Percentiles rank a stretch among this genome's conserved stretches.
Conservation (phyloP, 495 filamentous ascomycete genomes). For the Trichocladium uniseriatum region DNA sequence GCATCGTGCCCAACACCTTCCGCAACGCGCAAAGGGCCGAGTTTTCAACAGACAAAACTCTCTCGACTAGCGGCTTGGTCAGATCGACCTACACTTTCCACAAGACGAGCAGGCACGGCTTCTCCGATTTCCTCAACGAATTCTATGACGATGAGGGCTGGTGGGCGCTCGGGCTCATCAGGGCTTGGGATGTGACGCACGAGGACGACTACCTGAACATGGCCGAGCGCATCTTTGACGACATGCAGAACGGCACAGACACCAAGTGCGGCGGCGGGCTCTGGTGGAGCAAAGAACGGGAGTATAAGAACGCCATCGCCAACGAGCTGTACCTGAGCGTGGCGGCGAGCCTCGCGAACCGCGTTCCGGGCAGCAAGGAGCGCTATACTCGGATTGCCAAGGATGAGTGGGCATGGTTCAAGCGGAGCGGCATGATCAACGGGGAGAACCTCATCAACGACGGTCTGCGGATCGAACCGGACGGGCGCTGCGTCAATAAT, state of each 20-base stretch:
- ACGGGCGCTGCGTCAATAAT: conserved; percentile 56
- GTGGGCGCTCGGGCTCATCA: conserved; percentile 63
- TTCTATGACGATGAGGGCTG: conserved; percentile 66
- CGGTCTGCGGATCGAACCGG: conserved; percentile 39
- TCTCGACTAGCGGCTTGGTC: conserved; percentile 23
- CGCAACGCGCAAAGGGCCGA: conserved; percentile 30
- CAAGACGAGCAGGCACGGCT: conserved; percentile 20
- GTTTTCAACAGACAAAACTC: conserved; percentile 24
- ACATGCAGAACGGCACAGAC: conserved; percentile 50
- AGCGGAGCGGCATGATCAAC: conserved; percentile 55
- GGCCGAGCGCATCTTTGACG: conserved; percentile 51
- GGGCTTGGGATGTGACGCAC: conserved; percentile 52
- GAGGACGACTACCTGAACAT: conserved; percentile 44
- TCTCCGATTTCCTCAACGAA: conserved; percentile 48
- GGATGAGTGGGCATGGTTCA: conserved; percentile 61
- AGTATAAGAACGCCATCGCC: conserved; percentile 60
- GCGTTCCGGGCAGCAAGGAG: conserved; percentile 37
- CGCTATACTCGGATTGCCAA: conserved; percentile 50
- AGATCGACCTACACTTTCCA: conserved; percentile 26
- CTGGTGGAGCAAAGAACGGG: conserved; percentile 55
- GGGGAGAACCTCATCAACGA: conserved; percentile 59
- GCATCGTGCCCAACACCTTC: conserved; percentile 36
- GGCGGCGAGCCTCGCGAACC: conserved; percentile 65
- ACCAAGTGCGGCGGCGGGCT: conserved; percentile 54
- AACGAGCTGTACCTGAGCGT: conserved; percentile 67